Conservation (phyloP, 2,329 filamentous ascomycete genomes). For the Kalaharituber pfeilii region DNA sequence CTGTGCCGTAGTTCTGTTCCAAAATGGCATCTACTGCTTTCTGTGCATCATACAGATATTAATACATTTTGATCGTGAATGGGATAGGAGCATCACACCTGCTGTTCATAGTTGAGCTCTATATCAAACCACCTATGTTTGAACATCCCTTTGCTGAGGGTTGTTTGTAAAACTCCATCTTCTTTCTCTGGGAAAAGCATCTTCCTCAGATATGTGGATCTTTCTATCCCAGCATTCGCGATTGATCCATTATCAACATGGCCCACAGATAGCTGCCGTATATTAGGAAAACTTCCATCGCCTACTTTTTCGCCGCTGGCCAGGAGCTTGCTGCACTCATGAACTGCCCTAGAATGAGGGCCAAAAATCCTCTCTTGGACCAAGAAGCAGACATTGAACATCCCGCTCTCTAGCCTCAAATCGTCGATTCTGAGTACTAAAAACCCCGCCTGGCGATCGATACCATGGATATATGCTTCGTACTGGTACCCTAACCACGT, state of each 20-base stretch:
- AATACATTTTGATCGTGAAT: constrained; percentile 3
- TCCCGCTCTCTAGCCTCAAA: constrained; percentile 14
- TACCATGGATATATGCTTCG: constrained; percentile 17
- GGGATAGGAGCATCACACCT: constrained; percentile 15
- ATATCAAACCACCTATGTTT: constrained; percentile 28
- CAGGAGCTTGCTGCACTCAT: constrained; percentile 12
- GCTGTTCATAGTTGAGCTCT: constrained; percentile 33
- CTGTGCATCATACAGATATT: constrained; percentile 13
- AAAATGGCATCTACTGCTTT: constrained; percentile 31
- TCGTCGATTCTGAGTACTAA: constrained; percentile 17
- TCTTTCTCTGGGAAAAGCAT: constrained; percentile 31
- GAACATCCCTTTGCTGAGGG: constrained; percentile 26
- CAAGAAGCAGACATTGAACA: constrained; percentile 20
- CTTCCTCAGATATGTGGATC: constrained; percentile 12
- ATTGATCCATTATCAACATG: neutral
- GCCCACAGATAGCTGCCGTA: constrained; percentile 4
- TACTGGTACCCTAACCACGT: constrained; percentile 17
- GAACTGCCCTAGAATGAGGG: constrained; percentile 12
- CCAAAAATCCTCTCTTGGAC: constrained; percentile 17
- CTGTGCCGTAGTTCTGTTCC: constrained; percentile 28
- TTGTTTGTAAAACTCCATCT: constrained; percentile 28
- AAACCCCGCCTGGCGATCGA: constrained; percentile 17
- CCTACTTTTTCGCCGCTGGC: constrained; percentile 1
- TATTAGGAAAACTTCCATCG: constrained; percentile 5
- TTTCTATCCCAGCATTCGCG: constrained; percentile 23